These are phyloP conservation scores for Colletotrichum lindemuthianum DNA, from an alignment of 2,329 filamentous ascomycete species.

Conservation along the genomic window DNA sequence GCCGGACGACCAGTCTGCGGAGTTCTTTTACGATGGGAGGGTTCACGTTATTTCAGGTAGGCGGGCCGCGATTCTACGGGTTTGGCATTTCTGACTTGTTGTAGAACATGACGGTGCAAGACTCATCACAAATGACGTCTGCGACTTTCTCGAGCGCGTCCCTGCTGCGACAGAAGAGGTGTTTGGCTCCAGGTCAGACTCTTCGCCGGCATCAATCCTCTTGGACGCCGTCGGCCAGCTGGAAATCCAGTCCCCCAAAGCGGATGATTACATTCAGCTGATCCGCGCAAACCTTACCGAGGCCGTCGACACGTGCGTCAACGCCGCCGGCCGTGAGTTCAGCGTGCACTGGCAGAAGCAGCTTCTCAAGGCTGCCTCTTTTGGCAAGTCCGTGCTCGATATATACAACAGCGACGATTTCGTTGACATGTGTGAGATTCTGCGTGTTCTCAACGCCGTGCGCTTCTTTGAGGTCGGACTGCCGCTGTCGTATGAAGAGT, in stretches of 20 bases:
- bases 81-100: constrained; percentile 31
- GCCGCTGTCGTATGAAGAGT: constrained; percentile 93
- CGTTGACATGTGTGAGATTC: constrained; percentile 95
- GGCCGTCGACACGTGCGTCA: constrained; percentile 93
- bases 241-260: constrained; percentile 93
- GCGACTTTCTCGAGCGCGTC: constrained; percentile 96
- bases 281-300: constrained; percentile 89
- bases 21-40: constrained; percentile 89
- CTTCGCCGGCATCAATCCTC: constrained; percentile 89
- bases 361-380: constrained; percentile 93
- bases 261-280: constrained; percentile 96
- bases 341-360: constrained; percentile 93
- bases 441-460: constrained; percentile 92
- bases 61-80: no score
- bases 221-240: constrained; percentile 92
- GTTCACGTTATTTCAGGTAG: constrained; percentile 88
- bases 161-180: constrained; percentile 87
- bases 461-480: constrained; percentile 92
- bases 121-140: constrained; percentile 91
- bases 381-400: constrained; percentile 96
- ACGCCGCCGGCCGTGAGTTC: constrained; percentile 92
- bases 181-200: constrained; percentile 88
- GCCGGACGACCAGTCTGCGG: constrained; percentile 78
- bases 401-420: constrained; percentile 99
- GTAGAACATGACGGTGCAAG: constrained; percentile 84